Conservation (phyloP, 1,284 basidiomycete genomes). For the Earliella scabrosa region DNA sequence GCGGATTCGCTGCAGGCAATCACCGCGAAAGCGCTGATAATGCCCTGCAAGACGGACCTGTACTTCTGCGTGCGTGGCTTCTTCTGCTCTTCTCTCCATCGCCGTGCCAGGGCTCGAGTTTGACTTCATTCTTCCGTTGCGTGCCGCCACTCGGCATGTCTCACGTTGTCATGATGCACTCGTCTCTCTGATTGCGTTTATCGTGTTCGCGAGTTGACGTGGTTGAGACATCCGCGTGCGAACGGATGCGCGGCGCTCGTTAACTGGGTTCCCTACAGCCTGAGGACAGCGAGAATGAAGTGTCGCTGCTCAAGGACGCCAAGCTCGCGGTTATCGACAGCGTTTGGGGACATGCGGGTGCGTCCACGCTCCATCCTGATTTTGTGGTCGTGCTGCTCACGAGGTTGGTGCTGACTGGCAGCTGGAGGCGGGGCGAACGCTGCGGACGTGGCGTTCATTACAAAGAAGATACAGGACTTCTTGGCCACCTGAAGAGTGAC, state of each 20-base stretch:
- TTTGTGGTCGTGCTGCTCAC: neutral
- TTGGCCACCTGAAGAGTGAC: slow-evolving; percentile 10
- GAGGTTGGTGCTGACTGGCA: slow-evolving; percentile 1
- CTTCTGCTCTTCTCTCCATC: neutral
- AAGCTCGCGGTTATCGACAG: slow-evolving; percentile 21
- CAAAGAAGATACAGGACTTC: slow-evolving; percentile 21
- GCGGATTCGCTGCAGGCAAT: slow-evolving; percentile 26
- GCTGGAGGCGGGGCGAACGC: slow-evolving; percentile 24
- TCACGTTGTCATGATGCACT: neutral
- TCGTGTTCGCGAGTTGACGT: neutral
- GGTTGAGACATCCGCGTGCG: neutral
- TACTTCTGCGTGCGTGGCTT: slow-evolving; percentile 55
- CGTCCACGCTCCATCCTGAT: neutral
- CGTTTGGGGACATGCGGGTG: slow-evolving; percentile 26
- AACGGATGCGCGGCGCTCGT: neutral
- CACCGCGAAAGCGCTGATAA: slow-evolving; percentile 54
- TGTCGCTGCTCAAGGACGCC: slow-evolving; percentile 15
- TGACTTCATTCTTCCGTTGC: slow-evolving; percentile 1
- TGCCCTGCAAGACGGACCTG: slow-evolving; percentile 63
- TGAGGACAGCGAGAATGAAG: slow-evolving; percentile 24
- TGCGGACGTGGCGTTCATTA: slow-evolving; percentile 22
- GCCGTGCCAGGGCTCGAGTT: neutral
- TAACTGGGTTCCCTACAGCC: slow-evolving; percentile 7
- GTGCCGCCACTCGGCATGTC: neutral
- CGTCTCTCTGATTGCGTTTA: neutral